Percentiles rank a stretch among this genome's conserved stretches.
These are phyloP conservation scores for Fraxinus baroniana DNA, from an alignment of 305 asterid genomes.

Conservation along the genomic window DNA sequence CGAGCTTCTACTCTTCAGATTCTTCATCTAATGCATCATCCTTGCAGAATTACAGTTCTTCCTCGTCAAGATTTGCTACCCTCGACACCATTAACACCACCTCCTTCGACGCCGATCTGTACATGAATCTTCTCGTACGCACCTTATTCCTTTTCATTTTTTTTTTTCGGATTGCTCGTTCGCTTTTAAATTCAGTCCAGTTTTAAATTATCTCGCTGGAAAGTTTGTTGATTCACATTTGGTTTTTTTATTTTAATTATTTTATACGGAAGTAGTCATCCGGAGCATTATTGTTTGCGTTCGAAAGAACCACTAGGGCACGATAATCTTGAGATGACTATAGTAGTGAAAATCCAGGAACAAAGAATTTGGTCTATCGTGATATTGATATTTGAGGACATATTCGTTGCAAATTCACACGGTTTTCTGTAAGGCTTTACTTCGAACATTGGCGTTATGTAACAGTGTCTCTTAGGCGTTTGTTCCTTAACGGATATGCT, in stretches of 20 bases:
- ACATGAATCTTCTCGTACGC: slow-evolving; percentile 78
- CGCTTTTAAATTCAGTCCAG: background rate
- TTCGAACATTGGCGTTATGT: background rate
- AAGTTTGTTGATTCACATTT: background rate
- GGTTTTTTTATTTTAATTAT: background rate
- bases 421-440: background rate
- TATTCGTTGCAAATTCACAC: background rate
- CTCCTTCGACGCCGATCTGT: slow-evolving; percentile 56
- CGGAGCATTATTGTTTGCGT: background rate
- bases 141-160: background rate
- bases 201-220: background rate
- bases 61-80: slow-evolving; percentile 73
- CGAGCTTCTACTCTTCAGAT: slow-evolving; percentile 88
- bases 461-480: background rate
- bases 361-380: background rate
- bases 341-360: background rate
- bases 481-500: background rate
- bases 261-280: background rate
- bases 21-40: slow-evolving; percentile 43
- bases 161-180: background rate
- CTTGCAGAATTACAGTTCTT: slow-evolving; percentile 36
- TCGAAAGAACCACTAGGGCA: background rate
- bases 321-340: background rate
- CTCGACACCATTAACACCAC: slow-evolving; percentile 53
- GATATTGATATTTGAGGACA: background rate